Conservation (phyloP, 768 basidiomycete genomes). For the Amanita rimosa region DNA sequence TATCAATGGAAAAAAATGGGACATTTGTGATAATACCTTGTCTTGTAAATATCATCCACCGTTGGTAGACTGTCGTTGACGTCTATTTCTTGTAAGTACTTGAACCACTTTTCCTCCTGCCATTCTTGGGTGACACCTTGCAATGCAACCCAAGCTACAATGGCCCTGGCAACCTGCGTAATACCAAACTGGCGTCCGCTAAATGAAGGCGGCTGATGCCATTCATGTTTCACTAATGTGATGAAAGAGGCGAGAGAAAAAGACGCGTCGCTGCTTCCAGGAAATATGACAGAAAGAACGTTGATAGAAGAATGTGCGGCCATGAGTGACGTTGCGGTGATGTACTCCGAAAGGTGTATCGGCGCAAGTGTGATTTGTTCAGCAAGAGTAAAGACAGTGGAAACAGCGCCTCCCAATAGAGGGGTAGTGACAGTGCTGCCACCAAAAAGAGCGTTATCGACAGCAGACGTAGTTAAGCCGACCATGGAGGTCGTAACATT, state of each 20-base stretch:
- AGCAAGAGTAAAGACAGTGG: conserved; percentile 49
- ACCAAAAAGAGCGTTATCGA: conserved; percentile 62
- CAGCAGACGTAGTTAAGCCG: conserved; percentile 42
- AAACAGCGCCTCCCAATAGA: conserved; percentile 45
- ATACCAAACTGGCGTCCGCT: conserved; percentile 48
- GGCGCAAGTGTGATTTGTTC: conserved; percentile 69
- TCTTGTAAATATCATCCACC: conserved; percentile 10
- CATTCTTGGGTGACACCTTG: conserved; percentile 76
- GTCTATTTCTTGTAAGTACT: conserved; percentile 53
- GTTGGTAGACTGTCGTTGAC: conserved; percentile 34
- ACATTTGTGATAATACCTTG: conserved; percentile 18
- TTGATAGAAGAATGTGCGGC: conserved; percentile 72
- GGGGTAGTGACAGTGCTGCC: conserved; percentile 47
- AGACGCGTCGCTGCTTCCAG: conserved; percentile 66
- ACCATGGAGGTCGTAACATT: conserved; percentile 47
- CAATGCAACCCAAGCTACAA: conserved; percentile 72
- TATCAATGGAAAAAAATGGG: background rate
- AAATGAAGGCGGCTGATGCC: conserved; percentile 43
- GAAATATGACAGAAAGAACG: conserved; percentile 59
- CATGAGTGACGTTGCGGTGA: conserved; percentile 63
- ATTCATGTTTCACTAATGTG: conserved; percentile 68
- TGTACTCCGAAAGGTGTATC: conserved; percentile 62
- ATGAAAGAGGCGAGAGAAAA: conserved; percentile 78
- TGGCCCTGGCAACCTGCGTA: conserved; percentile 53
- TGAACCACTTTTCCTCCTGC: conserved; percentile 65